Conservation (phyloP, 495 filamentous ascomycete species). For the Hyaloscypha finlandica region DNA sequence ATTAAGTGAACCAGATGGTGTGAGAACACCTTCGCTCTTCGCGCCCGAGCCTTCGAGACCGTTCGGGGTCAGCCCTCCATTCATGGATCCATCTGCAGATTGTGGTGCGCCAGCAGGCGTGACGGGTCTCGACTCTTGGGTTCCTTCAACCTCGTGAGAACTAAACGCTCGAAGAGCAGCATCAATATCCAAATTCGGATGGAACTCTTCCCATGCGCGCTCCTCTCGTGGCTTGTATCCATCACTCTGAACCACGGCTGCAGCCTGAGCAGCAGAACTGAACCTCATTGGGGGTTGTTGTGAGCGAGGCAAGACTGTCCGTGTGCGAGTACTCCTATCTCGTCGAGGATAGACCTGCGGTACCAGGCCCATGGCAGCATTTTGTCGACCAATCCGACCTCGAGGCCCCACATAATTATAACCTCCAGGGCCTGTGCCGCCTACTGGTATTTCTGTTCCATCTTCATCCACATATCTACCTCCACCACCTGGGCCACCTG, state of each 20-base stretch:
- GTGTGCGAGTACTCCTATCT: conserved; percentile 50
- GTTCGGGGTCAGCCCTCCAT: conserved; percentile 25
- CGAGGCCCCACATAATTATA: conserved; percentile 47
- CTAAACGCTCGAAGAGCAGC: conserved; percentile 73
- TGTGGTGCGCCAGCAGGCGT: conserved; percentile 35
- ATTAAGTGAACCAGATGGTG: conserved; percentile 26
- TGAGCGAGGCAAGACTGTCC: conserved; percentile 39
- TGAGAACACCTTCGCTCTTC: conserved; percentile 21
- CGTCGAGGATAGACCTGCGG: conserved; percentile 47
- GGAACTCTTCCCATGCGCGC: conserved; percentile 95
- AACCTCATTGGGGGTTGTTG: conserved; percentile 50
- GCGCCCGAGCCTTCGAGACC: conserved; percentile 19
- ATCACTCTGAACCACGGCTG: conserved; percentile 84
- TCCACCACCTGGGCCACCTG: conserved; percentile 78
- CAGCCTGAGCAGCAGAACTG: conserved; percentile 81
- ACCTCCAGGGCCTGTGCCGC: conserved; percentile 46
- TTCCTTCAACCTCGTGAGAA: conserved; percentile 82
- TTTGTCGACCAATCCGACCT: conserved; percentile 43
- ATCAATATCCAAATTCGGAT: conserved; percentile 90
- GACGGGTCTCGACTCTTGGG: conserved; percentile 43
- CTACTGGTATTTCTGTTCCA: conserved; percentile 52
- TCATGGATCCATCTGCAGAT: conserved; percentile 28
- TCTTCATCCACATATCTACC: conserved; percentile 72
- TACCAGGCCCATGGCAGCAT: conserved; percentile 38
- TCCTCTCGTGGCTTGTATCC: conserved; percentile 97